Conservation (phyloP, 2,329 filamentous ascomycete genomes). For the Monilinia fructigena region DNA sequence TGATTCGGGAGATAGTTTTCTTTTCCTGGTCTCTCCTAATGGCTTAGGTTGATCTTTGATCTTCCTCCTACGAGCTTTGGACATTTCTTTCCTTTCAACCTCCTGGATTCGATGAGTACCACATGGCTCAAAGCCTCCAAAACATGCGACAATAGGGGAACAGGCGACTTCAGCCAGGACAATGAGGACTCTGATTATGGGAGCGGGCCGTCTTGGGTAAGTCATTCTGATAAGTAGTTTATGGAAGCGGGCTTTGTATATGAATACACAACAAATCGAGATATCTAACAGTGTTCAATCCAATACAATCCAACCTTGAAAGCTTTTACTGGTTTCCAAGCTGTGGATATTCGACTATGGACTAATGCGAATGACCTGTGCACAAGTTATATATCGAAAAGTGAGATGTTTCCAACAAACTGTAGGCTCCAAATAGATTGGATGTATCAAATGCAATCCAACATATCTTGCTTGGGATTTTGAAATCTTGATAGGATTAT, state of each 20-base stretch:
- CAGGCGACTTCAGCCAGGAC: neutral
- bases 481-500: neutral
- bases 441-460: neutral
- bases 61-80: neutral
- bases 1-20: constrained; percentile 7
- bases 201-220: neutral
- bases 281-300: neutral
- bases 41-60: neutral
- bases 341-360: neutral
- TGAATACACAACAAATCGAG: neutral
- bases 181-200: neutral
- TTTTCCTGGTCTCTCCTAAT: neutral
- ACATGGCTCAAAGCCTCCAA: neutral
- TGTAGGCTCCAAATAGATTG: neutral
- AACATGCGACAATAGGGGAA: neutral
- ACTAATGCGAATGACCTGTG: neutral
- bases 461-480: neutral
- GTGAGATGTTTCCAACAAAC: too few species aligned
- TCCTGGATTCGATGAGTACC: neutral
- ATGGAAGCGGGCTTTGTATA: neutral
- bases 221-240: neutral
- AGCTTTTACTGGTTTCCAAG: neutral
- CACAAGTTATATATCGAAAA: neutral
- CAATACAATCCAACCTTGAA: neutral
- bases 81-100: neutral